phyloP scores from a whole-genome alignment of 1,139 yeast species.

The Blastobotrys petasosporus region DNA sequence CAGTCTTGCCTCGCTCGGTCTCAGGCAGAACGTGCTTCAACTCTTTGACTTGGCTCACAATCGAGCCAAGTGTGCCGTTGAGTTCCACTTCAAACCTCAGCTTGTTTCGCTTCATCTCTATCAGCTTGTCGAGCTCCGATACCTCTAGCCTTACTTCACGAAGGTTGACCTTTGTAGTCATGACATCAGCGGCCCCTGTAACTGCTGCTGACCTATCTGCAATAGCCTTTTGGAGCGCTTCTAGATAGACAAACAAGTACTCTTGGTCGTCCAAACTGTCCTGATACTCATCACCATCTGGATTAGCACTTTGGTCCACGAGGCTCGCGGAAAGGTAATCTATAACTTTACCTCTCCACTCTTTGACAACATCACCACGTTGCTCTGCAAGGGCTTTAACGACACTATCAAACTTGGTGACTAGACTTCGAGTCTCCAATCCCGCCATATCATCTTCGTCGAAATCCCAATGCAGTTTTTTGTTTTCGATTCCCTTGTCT shows the following conservation, averaged over 20 bases:
- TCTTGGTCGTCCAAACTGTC: constrained; percentile 71
- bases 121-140: constrained; percentile 3
- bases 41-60: not conserved
- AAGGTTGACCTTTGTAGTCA: constrained; percentile 12
- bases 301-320: constrained; percentile 39
- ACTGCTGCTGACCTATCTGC: constrained; percentile 51
- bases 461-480: constrained; percentile 20
- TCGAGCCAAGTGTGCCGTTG: not conserved
- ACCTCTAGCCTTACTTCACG: constrained; percentile 6
- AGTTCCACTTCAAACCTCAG: not conserved
- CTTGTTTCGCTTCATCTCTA: not conserved
- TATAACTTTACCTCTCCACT: constrained; percentile 47
- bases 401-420: constrained; percentile 16
- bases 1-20: not conserved
- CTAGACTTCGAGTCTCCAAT: constrained; percentile 21
- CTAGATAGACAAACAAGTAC: constrained; percentile 56
- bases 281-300: constrained; percentile 75
- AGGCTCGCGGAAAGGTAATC: constrained; percentile 44
- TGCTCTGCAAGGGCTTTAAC: constrained; percentile 48
- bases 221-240: constrained; percentile 50
- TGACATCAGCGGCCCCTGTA: constrained; percentile 31
- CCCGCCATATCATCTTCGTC: constrained; percentile 22
- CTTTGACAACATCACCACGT: constrained; percentile 45
- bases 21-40: not conserved
- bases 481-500: constrained; percentile 21